These are phyloP conservation scores for Wallacemonas sp. DNA, from an alignment of 208 protist species.

Conservation along the genomic window DNA sequence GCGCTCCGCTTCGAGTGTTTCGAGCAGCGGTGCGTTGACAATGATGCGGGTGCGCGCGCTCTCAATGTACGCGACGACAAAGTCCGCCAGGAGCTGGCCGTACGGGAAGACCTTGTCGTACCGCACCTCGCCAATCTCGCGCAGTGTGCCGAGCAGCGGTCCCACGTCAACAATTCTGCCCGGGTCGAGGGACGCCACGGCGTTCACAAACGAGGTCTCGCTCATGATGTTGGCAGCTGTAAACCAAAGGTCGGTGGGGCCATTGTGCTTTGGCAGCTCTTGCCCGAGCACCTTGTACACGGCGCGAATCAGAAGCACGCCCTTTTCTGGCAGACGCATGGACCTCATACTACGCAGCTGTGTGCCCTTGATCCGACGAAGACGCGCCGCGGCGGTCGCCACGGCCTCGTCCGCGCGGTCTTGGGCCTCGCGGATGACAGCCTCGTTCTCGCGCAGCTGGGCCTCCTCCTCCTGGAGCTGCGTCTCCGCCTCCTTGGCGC, in stretches of 20 bases:
- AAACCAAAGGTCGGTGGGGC: constrained; percentile 63
- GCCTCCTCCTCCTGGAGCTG: background rate
- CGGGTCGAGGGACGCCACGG: constrained; percentile 38
- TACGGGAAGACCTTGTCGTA: constrained; percentile 49
- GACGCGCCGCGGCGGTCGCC: constrained; percentile 23
- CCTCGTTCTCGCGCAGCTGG: constrained; percentile 13
- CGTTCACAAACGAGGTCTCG: constrained; percentile 49
- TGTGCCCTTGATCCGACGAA: constrained; percentile 39
- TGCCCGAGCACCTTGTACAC: constrained; percentile 65
- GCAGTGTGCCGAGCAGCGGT: constrained; percentile 27
- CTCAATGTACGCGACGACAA: constrained; percentile 54
- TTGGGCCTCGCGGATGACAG: constrained; percentile 25
- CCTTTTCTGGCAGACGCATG: constrained; percentile 44
- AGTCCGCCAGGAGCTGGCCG: constrained; percentile 52
- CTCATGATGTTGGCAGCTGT: constrained; percentile 31
- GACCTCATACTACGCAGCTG: constrained; percentile 43
- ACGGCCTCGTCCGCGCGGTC: constrained; percentile 32
- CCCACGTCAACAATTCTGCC: constrained; percentile 39
- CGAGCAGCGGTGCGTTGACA: constrained; percentile 22
- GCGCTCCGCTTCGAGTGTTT: constrained; percentile 25
- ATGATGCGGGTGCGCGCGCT: constrained; percentile 23
- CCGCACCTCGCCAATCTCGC: constrained; percentile 48
- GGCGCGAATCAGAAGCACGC: constrained; percentile 43
- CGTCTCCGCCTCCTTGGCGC: background rate
- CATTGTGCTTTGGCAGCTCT: constrained; percentile 45